Percentiles rank a stretch among this genome's conserved stretches.
These are phyloP conservation scores for Bretziella fagacearum DNA, from an alignment of 2,329 filamentous ascomycete species.

Conservation along the genomic window DNA sequence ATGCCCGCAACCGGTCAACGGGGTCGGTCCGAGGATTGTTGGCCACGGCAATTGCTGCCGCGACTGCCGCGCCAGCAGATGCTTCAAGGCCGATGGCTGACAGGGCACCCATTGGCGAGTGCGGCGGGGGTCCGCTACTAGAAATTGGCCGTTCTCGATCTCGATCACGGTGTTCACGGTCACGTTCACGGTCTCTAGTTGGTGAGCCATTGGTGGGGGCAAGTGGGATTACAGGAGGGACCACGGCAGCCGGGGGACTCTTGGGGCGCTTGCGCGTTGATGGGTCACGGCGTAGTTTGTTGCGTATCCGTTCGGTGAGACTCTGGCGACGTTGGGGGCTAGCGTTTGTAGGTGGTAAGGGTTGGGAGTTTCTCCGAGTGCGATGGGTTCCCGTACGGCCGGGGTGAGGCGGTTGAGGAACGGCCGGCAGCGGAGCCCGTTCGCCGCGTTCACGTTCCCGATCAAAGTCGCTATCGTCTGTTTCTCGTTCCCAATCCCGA, in stretches of 20 bases:
- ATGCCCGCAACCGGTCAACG: conserved; percentile 25
- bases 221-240: conserved; percentile 9
- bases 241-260: conserved; percentile 8
- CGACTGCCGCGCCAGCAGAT: conserved; percentile 4
- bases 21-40: conserved; percentile 21
- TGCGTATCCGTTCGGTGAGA: conserved; percentile 10
- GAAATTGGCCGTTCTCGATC: conserved; percentile 6
- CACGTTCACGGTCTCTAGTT: conserved; percentile 2
- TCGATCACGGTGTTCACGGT: background rate
- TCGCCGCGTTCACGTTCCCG: background rate
- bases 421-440: background rate
- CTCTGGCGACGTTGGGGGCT: conserved; percentile 12
- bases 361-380: conserved; percentile 9
- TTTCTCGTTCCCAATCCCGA: conserved; percentile 6
- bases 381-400: too few species aligned
- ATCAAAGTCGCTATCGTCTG: conserved; percentile 11
- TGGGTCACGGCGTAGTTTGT: conserved; percentile 9
- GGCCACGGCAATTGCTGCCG: conserved; percentile 15
- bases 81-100: conserved; percentile 17
- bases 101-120: conserved; percentile 21
- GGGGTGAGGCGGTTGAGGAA: conserved; percentile 1
- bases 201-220: conserved; percentile 4
- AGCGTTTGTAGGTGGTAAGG: conserved; percentile 1
- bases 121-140: conserved; percentile 15
- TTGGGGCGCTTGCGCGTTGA: conserved; percentile 10